Base-by-base conservation (phyloP, 192 early-diverging fungal genomes). In the Podila epigama region DNA sequence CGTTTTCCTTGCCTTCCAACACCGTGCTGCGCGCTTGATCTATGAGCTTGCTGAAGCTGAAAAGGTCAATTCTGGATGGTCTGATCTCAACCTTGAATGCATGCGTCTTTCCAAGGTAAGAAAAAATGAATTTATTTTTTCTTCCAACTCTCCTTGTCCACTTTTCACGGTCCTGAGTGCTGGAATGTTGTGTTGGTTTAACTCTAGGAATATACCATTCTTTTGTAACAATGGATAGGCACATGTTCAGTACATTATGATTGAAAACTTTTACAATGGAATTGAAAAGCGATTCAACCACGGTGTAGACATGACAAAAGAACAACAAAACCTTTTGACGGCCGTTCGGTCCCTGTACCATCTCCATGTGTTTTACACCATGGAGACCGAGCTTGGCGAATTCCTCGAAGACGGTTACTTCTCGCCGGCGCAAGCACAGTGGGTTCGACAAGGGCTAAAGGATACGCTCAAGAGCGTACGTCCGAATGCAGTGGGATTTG, bases 401-500 rank as follows among this genome's bases (percentile, higher is more conserved):
- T 86, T 92, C 36, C 67, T 90, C 0, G 80, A 79, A 12, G 72
- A 79, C 8, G 87, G 85, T 7, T 85, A 88, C 15, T 70, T 94
- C 18, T 73, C 70, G 1, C 39, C 75, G 8, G 66, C 65, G 25
- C 87, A 91, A 61, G 70, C 84, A 0, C 31, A 61, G 0, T 68
- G 81, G 80, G 25, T 92, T n/a, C 88, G 85, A 51, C 40, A 64
- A 2, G 61, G 69, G 1, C 70, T 92, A 51, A 83, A 86, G 20
- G 69, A 66, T 3, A 37, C 85, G 8, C 78, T 93, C n/a, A 81
- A 83, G 51, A 83, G 84, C 1, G 78, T 96, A 0, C 79, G 93
- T n/a, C 88, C 87, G 35, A 87, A 96, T 69, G 92, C 92, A 7
- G 88, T 96, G 9, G 81, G 89, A 0, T 86, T 96, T 15, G 90